Evolutionary conservation across 306 rosid species (phyloP).

Genomic region (Trichosanthes truncata): DNA sequence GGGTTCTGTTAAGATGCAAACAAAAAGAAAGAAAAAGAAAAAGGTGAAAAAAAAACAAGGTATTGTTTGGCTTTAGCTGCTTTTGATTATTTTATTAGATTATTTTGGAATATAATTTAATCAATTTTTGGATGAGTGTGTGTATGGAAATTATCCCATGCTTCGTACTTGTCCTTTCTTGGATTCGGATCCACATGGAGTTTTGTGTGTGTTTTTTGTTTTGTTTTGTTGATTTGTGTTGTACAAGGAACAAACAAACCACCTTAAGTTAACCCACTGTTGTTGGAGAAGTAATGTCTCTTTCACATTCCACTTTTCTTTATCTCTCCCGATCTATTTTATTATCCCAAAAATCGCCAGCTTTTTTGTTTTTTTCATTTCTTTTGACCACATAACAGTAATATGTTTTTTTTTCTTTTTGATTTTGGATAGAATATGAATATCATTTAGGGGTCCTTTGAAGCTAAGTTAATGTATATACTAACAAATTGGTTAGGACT

Average conservation of each 20-base stretch:
- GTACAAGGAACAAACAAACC: not conserved
- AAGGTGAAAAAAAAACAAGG: constrained; percentile 6
- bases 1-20: constrained; percentile 63
- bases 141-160: constrained; percentile 48
- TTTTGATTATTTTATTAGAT: constrained; percentile 23
- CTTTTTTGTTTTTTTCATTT: not conserved
- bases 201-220: not conserved
- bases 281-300: not conserved
- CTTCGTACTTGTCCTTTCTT: constrained; percentile 62
- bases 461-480: too few relatives aligned
- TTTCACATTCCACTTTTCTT: not conserved
- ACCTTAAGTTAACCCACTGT: not conserved
- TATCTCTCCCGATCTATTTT: not conserved
- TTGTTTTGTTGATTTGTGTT: not conserved
- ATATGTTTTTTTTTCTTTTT: not conserved
- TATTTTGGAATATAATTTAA: constrained; percentile 5
- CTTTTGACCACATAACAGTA: not conserved
- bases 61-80: constrained; percentile 27
- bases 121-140: not conserved
- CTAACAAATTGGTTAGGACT: too few relatives aligned
- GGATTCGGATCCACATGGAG: constrained; percentile 43
- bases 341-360: constrained; percentile 1
- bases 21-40: constrained; percentile 38
- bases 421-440: not conserved
- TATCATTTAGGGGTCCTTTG: too few relatives aligned